Evolutionary conservation across 1,284 basidiomycete species (phyloP).

Genomic region (Fomitopsis betulina): DNA sequence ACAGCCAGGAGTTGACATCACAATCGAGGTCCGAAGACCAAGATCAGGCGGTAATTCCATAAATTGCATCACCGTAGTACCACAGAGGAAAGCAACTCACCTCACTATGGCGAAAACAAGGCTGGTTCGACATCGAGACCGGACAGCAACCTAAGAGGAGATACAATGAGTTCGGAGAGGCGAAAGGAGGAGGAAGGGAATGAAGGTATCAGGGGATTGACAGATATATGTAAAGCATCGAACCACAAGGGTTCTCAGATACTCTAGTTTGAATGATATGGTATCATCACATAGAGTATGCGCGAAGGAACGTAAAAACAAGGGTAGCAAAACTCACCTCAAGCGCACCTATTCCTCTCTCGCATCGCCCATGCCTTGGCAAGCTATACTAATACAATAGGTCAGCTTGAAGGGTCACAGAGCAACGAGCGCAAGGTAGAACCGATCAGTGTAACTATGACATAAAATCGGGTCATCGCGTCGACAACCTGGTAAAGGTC

Average conservation of each 20-base stretch:
- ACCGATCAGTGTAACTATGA: slow-evolving; percentile 90
- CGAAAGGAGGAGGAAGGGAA: too few relatives aligned
- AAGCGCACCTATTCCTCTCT: background rate
- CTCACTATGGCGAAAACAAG: background rate
- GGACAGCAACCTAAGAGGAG: too few relatives aligned
- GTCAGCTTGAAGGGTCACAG: background rate
- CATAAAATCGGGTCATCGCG: slow-evolving; percentile 53
- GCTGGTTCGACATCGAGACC: too few relatives aligned
- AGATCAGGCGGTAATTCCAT: slow-evolving; percentile 79
- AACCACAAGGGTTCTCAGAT: slow-evolving; percentile 61
- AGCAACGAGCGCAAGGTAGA: slow-evolving; percentile 11
- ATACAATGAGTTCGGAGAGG: too few relatives aligned
- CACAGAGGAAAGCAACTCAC: background rate
- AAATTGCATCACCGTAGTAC: slow-evolving; percentile 26
- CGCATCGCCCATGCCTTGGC: background rate
- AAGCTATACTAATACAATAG: background rate
- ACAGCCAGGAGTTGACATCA: slow-evolving; percentile 79
- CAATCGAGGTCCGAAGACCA: slow-evolving; percentile 29
- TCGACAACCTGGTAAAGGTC: slow-evolving; percentile 44
- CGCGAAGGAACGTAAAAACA: background rate
- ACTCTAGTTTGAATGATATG: slow-evolving; percentile 82
- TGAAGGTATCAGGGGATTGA: slow-evolving; percentile 53
- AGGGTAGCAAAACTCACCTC: slow-evolving; percentile 8
- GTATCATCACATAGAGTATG: slow-evolving; percentile 42
- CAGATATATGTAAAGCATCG: slow-evolving; percentile 64